Base-by-base conservation (phyloP, 2,329 filamentous ascomycete species). In the Fusarium coffeatum region DNA sequence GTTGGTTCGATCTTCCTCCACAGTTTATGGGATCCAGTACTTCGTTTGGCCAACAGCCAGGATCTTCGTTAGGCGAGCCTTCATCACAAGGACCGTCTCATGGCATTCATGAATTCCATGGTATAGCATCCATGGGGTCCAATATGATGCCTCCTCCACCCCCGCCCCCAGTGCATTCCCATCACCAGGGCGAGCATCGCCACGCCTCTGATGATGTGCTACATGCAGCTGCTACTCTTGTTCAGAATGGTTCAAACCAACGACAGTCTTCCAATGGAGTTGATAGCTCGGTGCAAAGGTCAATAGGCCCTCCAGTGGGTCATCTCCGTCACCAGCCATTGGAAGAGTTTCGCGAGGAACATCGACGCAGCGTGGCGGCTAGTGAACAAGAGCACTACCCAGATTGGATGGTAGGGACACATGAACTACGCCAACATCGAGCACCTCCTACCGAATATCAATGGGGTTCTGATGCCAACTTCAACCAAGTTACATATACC, bases 391-490 rank as follows among this genome's bases (percentile, higher is more conserved):
- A 78, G 45, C 77, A 80, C 8, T 83, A 84, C 61, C 74, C 78
- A 10, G 77, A 83, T 47, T 84, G 82, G 81, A 79, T 83, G 64
- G 82, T 80, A 65, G 80, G 78, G 13, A 68, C 73, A 11, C 77
- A 76, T 23, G 72, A 76, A 16, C 73, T 72, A 45, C 60, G 67
- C 16, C 54, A 74, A 55, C 67, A 78, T 64, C 78, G 78, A 63
- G 78, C 78, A 74, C 79, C 78, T 37, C 79, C 78, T 60, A 64
- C 83, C 73, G 83, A 86, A 55, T 82, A 91, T 46, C 86, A 87
- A 66, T 93, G 89, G 87, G 91, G 91, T 12, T 91, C 91, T 1
- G 91, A 93, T 77, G 77, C 84, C n/a, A 87, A 83, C 60, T 93
- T 93, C 76, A 84, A 81, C 65, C 78, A 80, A 23, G 77, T 83